Evolutionary conservation across 2,329 filamentous ascomycete genomes (phyloP).

Genomic region (Colletotrichum sansevieriae): DNA sequence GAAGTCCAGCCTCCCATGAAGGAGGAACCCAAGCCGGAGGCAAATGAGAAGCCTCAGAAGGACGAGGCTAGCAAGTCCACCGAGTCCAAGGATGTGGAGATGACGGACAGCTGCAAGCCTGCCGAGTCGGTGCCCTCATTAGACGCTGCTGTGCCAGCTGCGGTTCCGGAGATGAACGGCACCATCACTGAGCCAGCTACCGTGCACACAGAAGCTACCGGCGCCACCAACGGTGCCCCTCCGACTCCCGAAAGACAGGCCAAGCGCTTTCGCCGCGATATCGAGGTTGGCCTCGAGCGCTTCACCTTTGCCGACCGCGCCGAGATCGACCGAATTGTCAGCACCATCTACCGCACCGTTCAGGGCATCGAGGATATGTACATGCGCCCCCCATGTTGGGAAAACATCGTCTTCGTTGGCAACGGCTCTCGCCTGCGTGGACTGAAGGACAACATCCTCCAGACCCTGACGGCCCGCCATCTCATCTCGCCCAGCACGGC

Average conservation of each 20-base stretch:
- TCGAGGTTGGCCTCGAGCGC: conserved; percentile 83
- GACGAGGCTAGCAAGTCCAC: conserved; percentile 10
- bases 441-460: conserved; percentile 89
- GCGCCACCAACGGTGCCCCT: conserved; percentile 44
- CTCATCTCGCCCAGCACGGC: conserved; percentile 92
- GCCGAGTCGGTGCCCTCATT: conserved; percentile 42
- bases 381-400: conserved; percentile 90
- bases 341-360: conserved; percentile 85
- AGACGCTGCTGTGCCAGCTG: conserved; percentile 38
- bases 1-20: conserved; percentile 56
- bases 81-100: conserved; percentile 43
- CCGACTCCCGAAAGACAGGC: conserved; percentile 60
- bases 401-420: conserved; percentile 90
- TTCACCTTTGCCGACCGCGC: conserved; percentile 77
- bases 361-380: conserved; percentile 86
- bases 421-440: conserved; percentile 82
- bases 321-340: conserved; percentile 86
- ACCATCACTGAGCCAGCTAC: conserved; percentile 39
- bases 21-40: conserved; percentile 45
- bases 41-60: conserved; percentile 27
- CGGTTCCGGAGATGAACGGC: conserved; percentile 42
- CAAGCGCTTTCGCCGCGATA: conserved; percentile 72
- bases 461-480: conserved; percentile 84
- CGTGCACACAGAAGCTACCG: conserved; percentile 34
- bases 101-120: conserved; percentile 44